phyloP scores from a whole-genome alignment of 305 asterid species.

The Rubia tinctorum region DNA sequence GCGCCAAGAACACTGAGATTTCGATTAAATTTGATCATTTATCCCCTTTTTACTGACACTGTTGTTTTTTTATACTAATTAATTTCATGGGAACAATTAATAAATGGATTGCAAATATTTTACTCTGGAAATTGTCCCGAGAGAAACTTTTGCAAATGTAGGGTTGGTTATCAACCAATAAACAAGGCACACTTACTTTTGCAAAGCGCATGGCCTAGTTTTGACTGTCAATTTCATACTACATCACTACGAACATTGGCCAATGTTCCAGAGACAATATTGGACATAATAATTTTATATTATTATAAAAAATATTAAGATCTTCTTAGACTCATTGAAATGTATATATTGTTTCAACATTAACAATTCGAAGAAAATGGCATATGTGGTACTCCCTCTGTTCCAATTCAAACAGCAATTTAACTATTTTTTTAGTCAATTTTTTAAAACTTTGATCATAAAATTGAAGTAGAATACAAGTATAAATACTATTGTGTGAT shows the following conservation, averaged over 20 bases:
- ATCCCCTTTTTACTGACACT: not conserved
- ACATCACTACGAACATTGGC: not conserved
- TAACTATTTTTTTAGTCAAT: no score
- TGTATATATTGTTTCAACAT: no score
- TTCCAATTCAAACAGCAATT: no score
- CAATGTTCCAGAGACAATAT: not conserved
- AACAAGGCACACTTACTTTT: not conserved
- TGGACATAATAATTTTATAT: no score
- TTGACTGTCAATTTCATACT: conserved; percentile 7
- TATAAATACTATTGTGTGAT: no score
- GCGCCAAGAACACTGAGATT: conserved; percentile 1
- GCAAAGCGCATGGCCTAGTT: not conserved
- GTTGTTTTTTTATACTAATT: not conserved
- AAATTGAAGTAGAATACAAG: no score
- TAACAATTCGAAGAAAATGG: no score
- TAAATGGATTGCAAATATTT: not conserved
- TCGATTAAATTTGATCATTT: not conserved
- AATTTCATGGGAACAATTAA: not conserved
- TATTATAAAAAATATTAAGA: no score
- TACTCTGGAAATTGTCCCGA: not conserved
- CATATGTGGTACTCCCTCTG: no score
- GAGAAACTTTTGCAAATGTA: not conserved
- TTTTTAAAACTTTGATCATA: no score
- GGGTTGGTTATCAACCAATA: conserved; percentile 15
- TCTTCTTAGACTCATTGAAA: no score